These are phyloP conservation scores for Dryadomyces sulphureus DNA, from an alignment of 2,329 filamentous ascomycete genomes.

Conservation along the genomic window DNA sequence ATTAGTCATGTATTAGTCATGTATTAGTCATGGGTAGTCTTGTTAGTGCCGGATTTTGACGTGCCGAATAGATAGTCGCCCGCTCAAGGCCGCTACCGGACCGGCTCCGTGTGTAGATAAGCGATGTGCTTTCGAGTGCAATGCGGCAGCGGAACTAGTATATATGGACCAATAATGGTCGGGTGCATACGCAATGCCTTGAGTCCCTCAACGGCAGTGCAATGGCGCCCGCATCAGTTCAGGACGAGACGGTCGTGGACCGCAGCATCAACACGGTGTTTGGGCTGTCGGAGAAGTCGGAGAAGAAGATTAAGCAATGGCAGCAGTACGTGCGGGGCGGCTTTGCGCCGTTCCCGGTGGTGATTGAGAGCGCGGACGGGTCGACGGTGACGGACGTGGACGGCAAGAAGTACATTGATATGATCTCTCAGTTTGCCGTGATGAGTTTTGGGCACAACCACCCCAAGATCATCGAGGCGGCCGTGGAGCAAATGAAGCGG, in stretches of 20 bases:
- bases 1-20: too few species aligned
- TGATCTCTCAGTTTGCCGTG: conserved; percentile 3
- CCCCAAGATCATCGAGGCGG: conserved; percentile 3
- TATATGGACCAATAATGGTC: too few species aligned
- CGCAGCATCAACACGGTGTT: conserved; percentile 1
- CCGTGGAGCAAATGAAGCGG: conserved; percentile 1
- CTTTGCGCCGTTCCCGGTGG: conserved; percentile 2
- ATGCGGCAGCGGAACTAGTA: too few species aligned
- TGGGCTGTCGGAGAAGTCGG: background rate
- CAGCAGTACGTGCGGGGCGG: conserved; percentile 1
- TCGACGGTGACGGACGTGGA: background rate
- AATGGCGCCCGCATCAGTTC: background rate
- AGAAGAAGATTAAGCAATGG: background rate
- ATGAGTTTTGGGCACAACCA: conserved; percentile 3
- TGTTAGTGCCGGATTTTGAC: background rate
- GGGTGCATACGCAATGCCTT: too few species aligned
- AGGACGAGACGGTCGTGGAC: background rate
- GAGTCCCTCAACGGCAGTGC: too few species aligned
- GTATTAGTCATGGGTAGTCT: too few species aligned
- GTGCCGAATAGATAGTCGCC: background rate
- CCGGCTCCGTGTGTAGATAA: background rate
- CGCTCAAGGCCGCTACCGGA: background rate
- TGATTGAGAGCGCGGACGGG: background rate
- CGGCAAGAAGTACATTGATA: conserved; percentile 3
- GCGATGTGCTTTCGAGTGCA: too few species aligned